These are phyloP conservation scores for Echium plantagineum DNA, from an alignment of 257 asterid species.

Conservation along the genomic window DNA sequence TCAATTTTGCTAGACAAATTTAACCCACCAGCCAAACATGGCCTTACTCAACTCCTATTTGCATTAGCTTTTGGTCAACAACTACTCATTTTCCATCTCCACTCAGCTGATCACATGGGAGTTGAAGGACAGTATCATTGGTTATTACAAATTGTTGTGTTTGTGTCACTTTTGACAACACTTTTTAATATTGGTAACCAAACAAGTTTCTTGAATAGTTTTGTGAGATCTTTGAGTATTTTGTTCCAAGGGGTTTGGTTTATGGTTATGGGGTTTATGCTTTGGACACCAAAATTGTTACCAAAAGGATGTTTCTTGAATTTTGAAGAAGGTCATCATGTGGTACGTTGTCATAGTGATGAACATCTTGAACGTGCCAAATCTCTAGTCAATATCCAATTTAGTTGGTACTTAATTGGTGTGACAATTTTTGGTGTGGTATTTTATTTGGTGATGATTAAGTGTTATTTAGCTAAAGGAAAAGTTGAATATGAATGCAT, in stretches of 20 bases:
- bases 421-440: constrained; percentile 24
- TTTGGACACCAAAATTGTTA: constrained; percentile 52
- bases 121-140: constrained; percentile 80
- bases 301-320: constrained; percentile 45
- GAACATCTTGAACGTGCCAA: constrained; percentile 57
- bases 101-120: constrained; percentile 75
- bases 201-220: constrained; percentile 47
- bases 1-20: constrained; percentile 35
- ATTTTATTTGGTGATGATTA: constrained; percentile 28
- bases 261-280: constrained; percentile 53
- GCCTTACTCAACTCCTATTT: constrained; percentile 42
- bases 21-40: constrained; percentile 27
- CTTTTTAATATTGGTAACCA: constrained; percentile 31
- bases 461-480: constrained; percentile 20
- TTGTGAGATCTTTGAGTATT: constrained; percentile 39
- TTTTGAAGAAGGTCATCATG: constrained; percentile 32
- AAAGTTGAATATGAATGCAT: constrained; percentile 33
- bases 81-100: constrained; percentile 63
- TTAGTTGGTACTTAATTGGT: constrained; percentile 47
- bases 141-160: constrained; percentile 50
- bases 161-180: constrained; percentile 32
- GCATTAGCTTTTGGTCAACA: constrained; percentile 61
- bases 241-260: constrained; percentile 76
- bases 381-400: constrained; percentile 50
- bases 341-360: constrained; percentile 37